Evolutionary conservation across 805 yeast species (phyloP), one percentile per base, ranked within the genome.

Genomic region (Candida ulmi): DNA sequence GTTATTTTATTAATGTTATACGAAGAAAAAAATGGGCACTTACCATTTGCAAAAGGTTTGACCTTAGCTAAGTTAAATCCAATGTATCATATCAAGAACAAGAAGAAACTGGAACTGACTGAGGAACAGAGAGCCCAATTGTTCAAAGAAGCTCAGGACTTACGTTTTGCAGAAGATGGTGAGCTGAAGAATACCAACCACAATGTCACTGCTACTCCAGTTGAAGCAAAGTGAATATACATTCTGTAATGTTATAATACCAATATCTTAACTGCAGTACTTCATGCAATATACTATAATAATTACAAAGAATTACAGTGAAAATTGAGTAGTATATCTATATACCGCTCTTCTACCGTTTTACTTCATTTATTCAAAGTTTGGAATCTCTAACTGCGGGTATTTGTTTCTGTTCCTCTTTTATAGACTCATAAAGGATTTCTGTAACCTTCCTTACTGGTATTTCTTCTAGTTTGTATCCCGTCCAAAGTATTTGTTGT

Each of bases 11-110:
- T 81, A 50, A 77, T 91, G 88, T 65, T 81, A 47, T 88, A 55
- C 65, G 93, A 87, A 70, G 99, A 91, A 74, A 85, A 70, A 64
- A 63, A 63, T 19, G 96, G 95, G 17, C 90, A 83, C 61, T 70
- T 84, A 63, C 90, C 95, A 61, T 78, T 82, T 68, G 50, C 63
- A 55, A 75, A 76, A 65, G 62, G 55, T 40, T 45, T 71, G 51
- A 58, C 60, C 53, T 52, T 80, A 43, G 68, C 69, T 53, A 65
- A 74, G 18, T 50, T 84, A 63, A 83, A 80, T 64, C 95, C 91
- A 63, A 70, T 79, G 73, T 82, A 80, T 64, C 72, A 79, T 68
- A 61, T 83, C 46, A 84, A 80, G 68, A 71, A 72, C 51, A 79
- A 80, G 73, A 74, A 80, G 70, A 76, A 78, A 64, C 51, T 70